Evolutionary conservation across 2,329 filamentous ascomycete species (phyloP).

Genomic region (Hymenoscyphus fraxineus): DNA sequence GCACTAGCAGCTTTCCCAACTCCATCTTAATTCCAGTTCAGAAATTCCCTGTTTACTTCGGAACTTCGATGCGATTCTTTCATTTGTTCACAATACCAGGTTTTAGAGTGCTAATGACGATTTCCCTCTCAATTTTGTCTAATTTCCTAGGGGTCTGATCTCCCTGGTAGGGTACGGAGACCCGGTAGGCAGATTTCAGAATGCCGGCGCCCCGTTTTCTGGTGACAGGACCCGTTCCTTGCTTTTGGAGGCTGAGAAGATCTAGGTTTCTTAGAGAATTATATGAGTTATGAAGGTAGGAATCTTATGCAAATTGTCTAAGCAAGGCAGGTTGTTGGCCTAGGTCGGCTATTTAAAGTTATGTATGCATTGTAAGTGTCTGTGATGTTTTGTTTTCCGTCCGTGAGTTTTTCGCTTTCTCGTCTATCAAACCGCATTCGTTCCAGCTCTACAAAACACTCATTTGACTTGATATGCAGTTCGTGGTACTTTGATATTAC

Average conservation of each 20-base stretch:
- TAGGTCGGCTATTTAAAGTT: background rate
- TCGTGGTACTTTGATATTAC: background rate
- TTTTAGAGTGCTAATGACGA: constrained; percentile 1
- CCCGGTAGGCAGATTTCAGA: background rate
- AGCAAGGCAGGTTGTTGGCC: background rate
- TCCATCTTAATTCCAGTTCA: background rate
- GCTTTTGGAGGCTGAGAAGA: background rate
- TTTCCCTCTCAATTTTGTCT: background rate
- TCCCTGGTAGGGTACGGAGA: background rate
- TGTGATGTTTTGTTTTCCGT: background rate
- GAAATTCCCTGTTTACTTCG: background rate
- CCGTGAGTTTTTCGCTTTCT: background rate
- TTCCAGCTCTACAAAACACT: background rate
- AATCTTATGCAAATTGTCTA: background rate
- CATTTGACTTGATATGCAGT: background rate
- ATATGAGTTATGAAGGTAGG: background rate
- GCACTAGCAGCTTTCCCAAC: background rate
- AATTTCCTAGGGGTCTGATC: background rate
- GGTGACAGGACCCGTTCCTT: background rate
- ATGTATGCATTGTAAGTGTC: background rate
- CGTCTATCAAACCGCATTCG: background rate
- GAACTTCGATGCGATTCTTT: background rate
- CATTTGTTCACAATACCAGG: background rate
- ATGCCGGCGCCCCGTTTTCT: background rate
- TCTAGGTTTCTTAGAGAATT: background rate